Evolutionary conservation across 495 filamentous ascomycete species (phyloP).

Genomic region (Hypoxylon fuscum): DNA sequence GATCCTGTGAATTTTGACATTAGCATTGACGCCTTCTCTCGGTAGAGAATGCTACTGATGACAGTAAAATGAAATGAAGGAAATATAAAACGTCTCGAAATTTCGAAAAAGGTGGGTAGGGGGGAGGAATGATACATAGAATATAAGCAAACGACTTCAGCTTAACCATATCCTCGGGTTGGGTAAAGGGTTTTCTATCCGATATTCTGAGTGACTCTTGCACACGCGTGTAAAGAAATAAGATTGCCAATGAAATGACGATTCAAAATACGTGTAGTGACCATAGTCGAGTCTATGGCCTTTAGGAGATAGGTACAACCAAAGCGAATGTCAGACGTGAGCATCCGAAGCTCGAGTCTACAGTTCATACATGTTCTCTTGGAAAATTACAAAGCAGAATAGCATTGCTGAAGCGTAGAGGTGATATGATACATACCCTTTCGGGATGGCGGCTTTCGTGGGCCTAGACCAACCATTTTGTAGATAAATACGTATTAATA

Average conservation of each 20-base stretch:
- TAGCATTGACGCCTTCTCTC: slow-evolving; percentile 21
- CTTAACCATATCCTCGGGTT: background rate
- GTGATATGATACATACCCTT: slow-evolving; percentile 67
- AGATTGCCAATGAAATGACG: slow-evolving; percentile 6
- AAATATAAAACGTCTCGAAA: too few relatives aligned
- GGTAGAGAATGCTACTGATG: too few relatives aligned
- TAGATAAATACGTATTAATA: slow-evolving; percentile 23
- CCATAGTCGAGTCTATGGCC: too few relatives aligned
- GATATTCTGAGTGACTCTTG: background rate
- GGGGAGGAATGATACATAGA: background rate
- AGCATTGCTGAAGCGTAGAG: slow-evolving; percentile 8
- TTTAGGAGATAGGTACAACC: too few relatives aligned
- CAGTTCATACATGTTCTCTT: slow-evolving; percentile 25
- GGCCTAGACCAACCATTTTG: slow-evolving; percentile 80
- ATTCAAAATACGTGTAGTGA: background rate
- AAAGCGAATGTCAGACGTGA: background rate
- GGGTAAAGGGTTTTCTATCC: background rate
- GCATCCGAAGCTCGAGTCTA: background rate
- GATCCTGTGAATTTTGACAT: slow-evolving; percentile 43
- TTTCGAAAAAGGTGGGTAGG: background rate
- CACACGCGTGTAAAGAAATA: slow-evolving; percentile 12
- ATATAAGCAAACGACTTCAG: background rate
- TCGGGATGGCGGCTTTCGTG: slow-evolving; percentile 75
- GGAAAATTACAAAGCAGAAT: slow-evolving; percentile 16
- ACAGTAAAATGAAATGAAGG: too few relatives aligned